Evolutionary conservation across 164 flowering plant species (phyloP), one percentile per base, ranked within the genome.

Genomic region (Magnolia kwangsiensis): DNA sequence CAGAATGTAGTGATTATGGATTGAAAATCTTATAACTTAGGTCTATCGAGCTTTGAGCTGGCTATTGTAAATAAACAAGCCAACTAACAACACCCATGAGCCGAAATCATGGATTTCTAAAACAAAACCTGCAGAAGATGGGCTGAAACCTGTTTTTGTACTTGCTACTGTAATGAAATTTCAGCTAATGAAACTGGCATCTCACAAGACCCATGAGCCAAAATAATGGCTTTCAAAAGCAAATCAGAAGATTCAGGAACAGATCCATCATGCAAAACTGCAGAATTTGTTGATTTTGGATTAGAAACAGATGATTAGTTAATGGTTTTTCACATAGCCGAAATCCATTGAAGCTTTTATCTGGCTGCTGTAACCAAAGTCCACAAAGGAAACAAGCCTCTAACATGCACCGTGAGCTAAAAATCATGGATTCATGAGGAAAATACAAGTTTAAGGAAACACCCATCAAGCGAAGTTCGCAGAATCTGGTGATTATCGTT

Each of bases 381-480:
- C 55, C 72, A 67, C 63, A 19, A 68, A 20, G 49, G n/a, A 70
- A 19, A 50, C 4, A 50, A 55, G n/a, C 45, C 20, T 50, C 18
- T 51, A 20, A 50, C 63, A 78, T 69, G 11, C 51, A 8, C 77
- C 72, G 76, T 69, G 69, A 66, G 24, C 69, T 27, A 74, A 75
- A 11, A 51, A 74, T 59, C 69, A 78, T 67, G 67, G 68, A 64
- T 63, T 77, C 61, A 21, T 49, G 29, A 70, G 64, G 68, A 61
- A 65, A n/a, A 50, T 24, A 75, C 27, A n/a, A 71, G 49, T 58
- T 78, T 10, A 55, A 49, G 18, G 16, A 20, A 61, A 50, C 20
- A 77, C 63, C 63, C 50, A 37, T 61, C 64, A 67, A 58, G 73
- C 59, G 59, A 64, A 63, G 74, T 65, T 24, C 27, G 78, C 61